Percentiles rank a stretch among this genome's conserved stretches.
Conservation (phyloP, 371 early-diverging fungal species). For the Rhizopus arrhizus region DNA sequence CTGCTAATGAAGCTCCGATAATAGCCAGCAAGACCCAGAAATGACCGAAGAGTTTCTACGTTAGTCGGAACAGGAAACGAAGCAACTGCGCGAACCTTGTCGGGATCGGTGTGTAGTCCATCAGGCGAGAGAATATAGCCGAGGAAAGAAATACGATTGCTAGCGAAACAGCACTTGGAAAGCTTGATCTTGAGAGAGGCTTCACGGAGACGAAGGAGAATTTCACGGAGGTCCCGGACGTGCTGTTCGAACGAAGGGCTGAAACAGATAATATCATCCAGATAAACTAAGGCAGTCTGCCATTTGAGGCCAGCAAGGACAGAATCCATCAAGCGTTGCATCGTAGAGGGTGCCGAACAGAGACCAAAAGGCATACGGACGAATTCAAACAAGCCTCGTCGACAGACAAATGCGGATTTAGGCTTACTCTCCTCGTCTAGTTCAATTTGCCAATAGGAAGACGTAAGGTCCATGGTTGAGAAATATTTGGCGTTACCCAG, state of each 20-base stretch:
- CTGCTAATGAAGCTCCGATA: conserved; percentile 3
- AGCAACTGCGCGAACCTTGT: not conserved
- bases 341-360: conserved; percentile 32
- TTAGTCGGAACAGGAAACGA: not conserved
- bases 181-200: conserved; percentile 35
- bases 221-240: conserved; percentile 1
- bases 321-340: conserved; percentile 41
- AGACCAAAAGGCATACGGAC: conserved; percentile 43
- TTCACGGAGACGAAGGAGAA: conserved; percentile 29
- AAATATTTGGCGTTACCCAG: conserved; percentile 32
- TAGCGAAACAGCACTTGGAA: conserved; percentile 46
- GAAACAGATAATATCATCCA: conserved; percentile 9
- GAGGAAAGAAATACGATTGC: conserved; percentile 15
- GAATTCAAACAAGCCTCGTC: too few relatives aligned
- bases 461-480: conserved; percentile 14
- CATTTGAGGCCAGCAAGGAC: too few relatives aligned
- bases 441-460: conserved; percentile 18
- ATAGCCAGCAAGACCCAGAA: conserved; percentile 1
- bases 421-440: conserved; percentile 14
- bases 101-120: conserved; percentile 2
- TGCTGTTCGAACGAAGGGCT: conserved; percentile 7
- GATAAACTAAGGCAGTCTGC: conserved; percentile 7
- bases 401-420: conserved; percentile 33
- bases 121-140: conserved; percentile 1
- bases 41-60: not conserved